These are phyloP conservation scores for Penicillium nordicum DNA, from an alignment of 2,329 filamentous ascomycete genomes.

Conservation along the genomic window DNA sequence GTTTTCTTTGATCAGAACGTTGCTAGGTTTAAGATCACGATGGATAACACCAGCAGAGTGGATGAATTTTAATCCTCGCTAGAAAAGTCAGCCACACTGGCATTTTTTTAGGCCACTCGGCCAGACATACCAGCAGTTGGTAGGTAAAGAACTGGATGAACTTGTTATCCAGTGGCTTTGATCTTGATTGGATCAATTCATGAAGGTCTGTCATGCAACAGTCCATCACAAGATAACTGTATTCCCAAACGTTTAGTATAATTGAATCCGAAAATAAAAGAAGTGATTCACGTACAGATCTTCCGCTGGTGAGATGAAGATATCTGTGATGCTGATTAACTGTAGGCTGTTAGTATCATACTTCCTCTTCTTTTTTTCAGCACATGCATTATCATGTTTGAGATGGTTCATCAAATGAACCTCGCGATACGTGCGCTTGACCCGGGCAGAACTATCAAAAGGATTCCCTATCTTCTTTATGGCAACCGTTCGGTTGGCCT, in stretches of 20 bases:
- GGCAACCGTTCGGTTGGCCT: neutral
- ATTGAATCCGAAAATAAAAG: no score
- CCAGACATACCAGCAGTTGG: conserved; percentile 3
- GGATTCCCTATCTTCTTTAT: conserved; percentile 6
- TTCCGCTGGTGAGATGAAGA: conserved; percentile 8
- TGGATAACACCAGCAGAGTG: conserved; percentile 96
- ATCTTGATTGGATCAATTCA: neutral
- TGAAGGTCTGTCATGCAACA: conserved; percentile 8
- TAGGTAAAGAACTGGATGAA: conserved; percentile 9
- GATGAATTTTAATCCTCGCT: conserved; percentile 97
- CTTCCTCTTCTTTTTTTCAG: neutral
- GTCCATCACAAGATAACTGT: conserved; percentile 7
- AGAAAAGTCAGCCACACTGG: neutral
- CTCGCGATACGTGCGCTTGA: conserved; percentile 10
- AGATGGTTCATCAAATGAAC: conserved; percentile 1
- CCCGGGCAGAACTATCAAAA: neutral
- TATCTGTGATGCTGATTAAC: conserved; percentile 8
- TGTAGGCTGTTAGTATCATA: neutral
- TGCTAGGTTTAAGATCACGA: conserved; percentile 71
- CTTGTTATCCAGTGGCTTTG: neutral
- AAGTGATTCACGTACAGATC: neutral
- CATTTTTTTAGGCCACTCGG: no score
- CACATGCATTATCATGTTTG: conserved; percentile 12
- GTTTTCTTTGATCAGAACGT: conserved; percentile 98
- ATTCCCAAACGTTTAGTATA: neutral